These are phyloP conservation scores for Celoporthe dispersa DNA, from an alignment of 2,329 filamentous ascomycete species.

Conservation along the genomic window DNA sequence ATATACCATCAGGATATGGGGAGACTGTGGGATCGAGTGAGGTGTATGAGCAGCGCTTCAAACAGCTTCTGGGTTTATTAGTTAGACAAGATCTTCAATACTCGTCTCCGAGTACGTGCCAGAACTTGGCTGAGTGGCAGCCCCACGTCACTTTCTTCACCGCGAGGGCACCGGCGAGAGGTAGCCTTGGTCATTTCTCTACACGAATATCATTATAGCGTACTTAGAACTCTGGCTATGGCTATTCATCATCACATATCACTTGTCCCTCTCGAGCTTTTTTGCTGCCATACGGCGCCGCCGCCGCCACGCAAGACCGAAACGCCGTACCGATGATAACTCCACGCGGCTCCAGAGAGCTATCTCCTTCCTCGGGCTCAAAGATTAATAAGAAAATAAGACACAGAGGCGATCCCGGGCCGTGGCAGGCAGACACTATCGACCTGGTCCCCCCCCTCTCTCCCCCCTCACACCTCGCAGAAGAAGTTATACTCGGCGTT, in stretches of 20 bases:
- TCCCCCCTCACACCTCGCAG: constrained; percentile 36
- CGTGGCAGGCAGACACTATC: no score
- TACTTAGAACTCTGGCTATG: neutral
- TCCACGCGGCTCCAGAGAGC: neutral
- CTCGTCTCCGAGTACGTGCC: neutral
- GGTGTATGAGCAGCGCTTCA: neutral
- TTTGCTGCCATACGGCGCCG: neutral
- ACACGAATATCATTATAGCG: neutral
- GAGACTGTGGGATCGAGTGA: neutral
- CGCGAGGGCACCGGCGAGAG: no score
- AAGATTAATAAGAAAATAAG: no score
- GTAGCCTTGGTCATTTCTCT: neutral
- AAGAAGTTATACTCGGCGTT: constrained; percentile 52
- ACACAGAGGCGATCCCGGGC: no score
- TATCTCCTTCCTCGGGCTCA: no score
- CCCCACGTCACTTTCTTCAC: neutral
- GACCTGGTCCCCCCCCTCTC: no score
- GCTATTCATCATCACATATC: neutral
- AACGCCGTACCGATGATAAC: neutral
- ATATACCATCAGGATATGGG: neutral
- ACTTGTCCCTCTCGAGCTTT: neutral
- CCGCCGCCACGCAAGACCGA: neutral
- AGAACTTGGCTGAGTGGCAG: neutral
- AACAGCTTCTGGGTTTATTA: neutral
- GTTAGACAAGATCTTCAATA: neutral